A percentile compares a stretch with the other conserved stretches of the same genome.
Conservation (phyloP, 2,329 filamentous ascomycete genomes). For the Arthroderma sp. region DNA sequence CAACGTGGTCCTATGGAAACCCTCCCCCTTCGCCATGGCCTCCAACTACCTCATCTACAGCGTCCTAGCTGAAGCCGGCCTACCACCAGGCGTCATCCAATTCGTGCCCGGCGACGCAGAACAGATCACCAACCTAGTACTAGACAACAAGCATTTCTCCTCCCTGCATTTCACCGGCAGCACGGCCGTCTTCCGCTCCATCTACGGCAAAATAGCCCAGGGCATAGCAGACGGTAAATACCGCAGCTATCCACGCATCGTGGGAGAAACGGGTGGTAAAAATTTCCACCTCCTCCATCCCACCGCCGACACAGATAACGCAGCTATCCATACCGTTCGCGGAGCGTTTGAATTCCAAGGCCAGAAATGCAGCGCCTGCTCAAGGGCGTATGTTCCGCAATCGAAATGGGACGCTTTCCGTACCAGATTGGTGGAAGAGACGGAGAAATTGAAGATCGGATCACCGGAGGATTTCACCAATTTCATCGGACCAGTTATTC, state of each 20-base stretch:
- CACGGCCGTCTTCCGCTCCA: conserved; percentile 76
- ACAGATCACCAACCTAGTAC: conserved; percentile 64
- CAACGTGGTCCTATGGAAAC: conserved; percentile 95
- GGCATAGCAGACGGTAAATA: conserved; percentile 75
- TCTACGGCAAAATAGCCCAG: conserved; percentile 75
- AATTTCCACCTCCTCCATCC: conserved; percentile 80
- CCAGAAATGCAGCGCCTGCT: conserved; percentile 82
- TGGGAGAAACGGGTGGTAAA: conserved; percentile 86
- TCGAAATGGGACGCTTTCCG: conserved; percentile 65
- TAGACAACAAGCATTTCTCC: conserved; percentile 68
- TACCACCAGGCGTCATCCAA: conserved; percentile 82
- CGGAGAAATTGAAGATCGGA: conserved; percentile 58
- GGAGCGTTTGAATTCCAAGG: conserved; percentile 86
- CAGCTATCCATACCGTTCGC: conserved; percentile 68
- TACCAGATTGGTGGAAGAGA: conserved; percentile 54
- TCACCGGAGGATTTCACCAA: conserved; percentile 58
- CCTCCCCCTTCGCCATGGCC: conserved; percentile 77
- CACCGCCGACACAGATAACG: conserved; percentile 65
- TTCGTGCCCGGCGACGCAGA: conserved; percentile 83
- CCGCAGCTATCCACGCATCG: conserved; percentile 72
- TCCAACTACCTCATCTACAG: conserved; percentile 84
- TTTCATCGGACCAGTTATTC: conserved; percentile 82
- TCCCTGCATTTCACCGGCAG: conserved; percentile 93
- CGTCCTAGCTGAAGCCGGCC: conserved; percentile 79
- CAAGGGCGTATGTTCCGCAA: conserved; percentile 63